Percentiles rank a stretch among this genome's conserved stretches.
Evolutionary conservation across 768 basidiomycete species (phyloP).

Genomic region (Amanita subjunquillea): DNA sequence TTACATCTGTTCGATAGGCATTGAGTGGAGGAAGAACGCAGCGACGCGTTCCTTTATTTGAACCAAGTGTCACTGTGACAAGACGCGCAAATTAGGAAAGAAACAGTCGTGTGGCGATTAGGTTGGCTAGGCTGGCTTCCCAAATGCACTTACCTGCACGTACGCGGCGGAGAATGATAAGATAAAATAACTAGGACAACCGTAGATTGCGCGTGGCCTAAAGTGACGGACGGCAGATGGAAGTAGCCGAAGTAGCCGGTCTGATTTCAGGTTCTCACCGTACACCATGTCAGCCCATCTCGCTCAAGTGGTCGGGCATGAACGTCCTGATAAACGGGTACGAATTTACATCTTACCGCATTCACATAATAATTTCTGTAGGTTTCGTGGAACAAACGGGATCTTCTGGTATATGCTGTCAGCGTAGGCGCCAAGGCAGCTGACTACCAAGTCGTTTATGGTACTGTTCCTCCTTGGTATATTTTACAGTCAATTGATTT

Average conservation of each 20-base stretch:
- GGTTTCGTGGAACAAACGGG: conserved; percentile 82
- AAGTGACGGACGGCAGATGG: background rate
- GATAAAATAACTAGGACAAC: too few species aligned
- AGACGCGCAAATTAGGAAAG: background rate
- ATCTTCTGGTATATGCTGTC: conserved; percentile 68
- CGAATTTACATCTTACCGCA: conserved; percentile 10
- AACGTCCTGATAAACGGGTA: conserved; percentile 44
- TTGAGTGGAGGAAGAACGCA: conserved; percentile 1
- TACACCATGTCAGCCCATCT: conserved; percentile 25
- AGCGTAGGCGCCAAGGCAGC: conserved; percentile 76
- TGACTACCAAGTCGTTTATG: conserved; percentile 64
- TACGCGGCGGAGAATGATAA: too few species aligned
- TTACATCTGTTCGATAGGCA: conserved; percentile 28
- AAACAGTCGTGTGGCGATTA: background rate
- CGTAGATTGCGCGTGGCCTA: too few species aligned
- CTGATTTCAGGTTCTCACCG: background rate
- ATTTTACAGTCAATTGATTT: background rate
- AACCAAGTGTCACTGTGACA: background rate
- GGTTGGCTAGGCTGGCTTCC: too few species aligned
- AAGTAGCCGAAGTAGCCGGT: background rate
- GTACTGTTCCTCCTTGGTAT: conserved; percentile 23
- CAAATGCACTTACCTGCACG: too few species aligned
- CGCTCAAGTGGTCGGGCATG: conserved; percentile 53
- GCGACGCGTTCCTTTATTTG: background rate
- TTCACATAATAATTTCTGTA: conserved; percentile 14